Conservation (phyloP, 805 yeast species). For the Metschnikowia amazonensis region DNA sequence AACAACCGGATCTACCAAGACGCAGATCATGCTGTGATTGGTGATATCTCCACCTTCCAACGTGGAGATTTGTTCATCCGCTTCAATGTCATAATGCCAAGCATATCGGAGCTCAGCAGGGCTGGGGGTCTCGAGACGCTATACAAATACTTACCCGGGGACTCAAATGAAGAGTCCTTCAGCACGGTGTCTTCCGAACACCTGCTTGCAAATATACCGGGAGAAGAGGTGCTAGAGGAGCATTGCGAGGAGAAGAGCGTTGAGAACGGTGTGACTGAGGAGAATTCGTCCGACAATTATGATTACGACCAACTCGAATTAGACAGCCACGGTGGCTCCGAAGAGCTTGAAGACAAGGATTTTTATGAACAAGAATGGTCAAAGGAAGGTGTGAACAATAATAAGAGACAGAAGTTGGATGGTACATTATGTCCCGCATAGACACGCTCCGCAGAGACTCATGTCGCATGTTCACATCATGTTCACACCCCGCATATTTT, state of each 20-base stretch:
- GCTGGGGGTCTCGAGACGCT: constrained; percentile 21
- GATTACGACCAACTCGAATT: constrained; percentile 17
- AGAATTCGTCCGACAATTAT: constrained; percentile 10
- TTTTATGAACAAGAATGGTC: constrained; percentile 16
- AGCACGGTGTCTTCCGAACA: constrained; percentile 11
- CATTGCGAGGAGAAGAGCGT: neutral
- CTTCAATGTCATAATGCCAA: constrained; percentile 36
- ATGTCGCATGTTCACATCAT: no score
- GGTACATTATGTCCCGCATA: neutral
- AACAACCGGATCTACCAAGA: constrained; percentile 26
- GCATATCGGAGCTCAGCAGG: constrained; percentile 25
- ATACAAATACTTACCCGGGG: constrained; percentile 18
- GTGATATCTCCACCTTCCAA: constrained; percentile 20
- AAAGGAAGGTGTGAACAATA: constrained; percentile 9
- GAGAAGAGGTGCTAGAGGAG: constrained; percentile 3
- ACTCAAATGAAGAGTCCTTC: constrained; percentile 3
- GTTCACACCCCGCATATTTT: neutral
- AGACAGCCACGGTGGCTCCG: constrained; percentile 15
- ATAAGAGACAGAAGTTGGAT: neutral
- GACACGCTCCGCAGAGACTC: no score
- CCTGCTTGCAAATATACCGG: constrained; percentile 13
- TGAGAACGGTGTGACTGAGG: constrained; percentile 3
- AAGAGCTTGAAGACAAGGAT: constrained; percentile 15
- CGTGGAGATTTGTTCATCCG: constrained; percentile 39
- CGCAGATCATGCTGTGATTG: constrained; percentile 3